Base-by-base conservation (phyloP, 2,329 filamentous ascomycete species). In the Cladobotryum protrusum region DNA sequence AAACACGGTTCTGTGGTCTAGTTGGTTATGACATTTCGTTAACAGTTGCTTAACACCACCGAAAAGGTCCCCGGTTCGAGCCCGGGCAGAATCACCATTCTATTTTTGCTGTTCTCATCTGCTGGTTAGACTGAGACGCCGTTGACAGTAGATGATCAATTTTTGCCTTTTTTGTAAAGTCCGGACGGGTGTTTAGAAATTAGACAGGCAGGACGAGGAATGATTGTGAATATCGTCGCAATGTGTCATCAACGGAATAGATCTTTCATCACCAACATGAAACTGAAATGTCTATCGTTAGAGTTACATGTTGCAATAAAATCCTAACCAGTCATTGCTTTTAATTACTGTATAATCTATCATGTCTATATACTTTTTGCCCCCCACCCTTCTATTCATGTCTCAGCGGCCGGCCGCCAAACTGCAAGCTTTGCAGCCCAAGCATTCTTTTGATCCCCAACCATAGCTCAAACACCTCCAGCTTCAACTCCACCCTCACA, bases 401-500 rank as follows among this genome's bases (percentile, higher is more conserved):
- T 44, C 51, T 49, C 46, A 66, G 48, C 47, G 54, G 55, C 50
- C 56, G 43, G 13, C 54, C 54, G 15, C 59, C 59, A 57, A 68
- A 59, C 51, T 61, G 54, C 15, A 60, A n/a, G 14, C 51, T 53
- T 48, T 56, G 57, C 19, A 68, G 36, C 4, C 71, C 71, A 13
- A 73, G 46, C 33, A 73, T 58, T 49, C 80, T 72, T 68, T 82
- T 81, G 5, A 78, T 54, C 24, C 67, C 68, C 33, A 86, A 64
- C 78, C 78, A 84, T 39, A 80, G 60, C 69, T 86, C 83, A 65
- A 85, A 85, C 6, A 71, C 70, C 57, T 80, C 78, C 32, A 87
- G 69, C 70, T 84, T 85, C 37, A 81, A 56, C 66, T 82, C 79
- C 4, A 86, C 79, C 32, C 81, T 70, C 42, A 82, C 62, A 57